Evolutionary conservation across 257 asterid species (phyloP), one percentile per base, ranked within the genome.

Genomic region (Paulownia fortunei): DNA sequence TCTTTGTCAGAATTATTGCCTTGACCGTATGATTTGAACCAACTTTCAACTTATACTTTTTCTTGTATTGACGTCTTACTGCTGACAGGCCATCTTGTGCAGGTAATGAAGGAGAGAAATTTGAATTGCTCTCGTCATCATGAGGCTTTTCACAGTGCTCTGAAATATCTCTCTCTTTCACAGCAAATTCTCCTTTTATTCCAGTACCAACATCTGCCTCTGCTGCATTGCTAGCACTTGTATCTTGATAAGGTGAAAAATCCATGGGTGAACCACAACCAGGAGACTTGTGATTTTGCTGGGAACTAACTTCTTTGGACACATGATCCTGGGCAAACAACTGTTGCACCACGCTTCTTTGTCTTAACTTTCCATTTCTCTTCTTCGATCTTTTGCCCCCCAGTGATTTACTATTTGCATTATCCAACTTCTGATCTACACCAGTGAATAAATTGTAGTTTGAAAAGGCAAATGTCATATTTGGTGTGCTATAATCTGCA

Each of bases 211-310:
- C 51, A 70, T 81, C 74, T 26, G 83, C 74, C 56, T 72, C 79
- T 54, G 86, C 82, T 79, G 82, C 78, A 80, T 76, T 72, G 58
- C 60, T 39, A 55, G 82, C 64, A 37, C 58, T 64, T 13, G 85
- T 71, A 56, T 69, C 86, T 69, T 81, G 87, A 83, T 84, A 93
- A 68, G 97, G 99, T 52, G 99, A 93, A 89, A 92, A 91, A 74
- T 93, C 97, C 98, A 96, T 92, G 24, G 99, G 98, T 41, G 99
- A 96, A 83, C 90, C 84, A 82, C 76, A 84, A 47, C 85, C 87
- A 39, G 91, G 91, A 52, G 99, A 89, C 54, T 81, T 74, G 10
- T 80, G 80, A 74, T 76, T 87, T 70, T 76, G 77, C 52, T 64
- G 74, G 46, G 84, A 68, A 80, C 72, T 61, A 82, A 66, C 83